Base-by-base conservation (phyloP, 768 basidiomycete species). In the Lactifluus hygrophoroides region DNA sequence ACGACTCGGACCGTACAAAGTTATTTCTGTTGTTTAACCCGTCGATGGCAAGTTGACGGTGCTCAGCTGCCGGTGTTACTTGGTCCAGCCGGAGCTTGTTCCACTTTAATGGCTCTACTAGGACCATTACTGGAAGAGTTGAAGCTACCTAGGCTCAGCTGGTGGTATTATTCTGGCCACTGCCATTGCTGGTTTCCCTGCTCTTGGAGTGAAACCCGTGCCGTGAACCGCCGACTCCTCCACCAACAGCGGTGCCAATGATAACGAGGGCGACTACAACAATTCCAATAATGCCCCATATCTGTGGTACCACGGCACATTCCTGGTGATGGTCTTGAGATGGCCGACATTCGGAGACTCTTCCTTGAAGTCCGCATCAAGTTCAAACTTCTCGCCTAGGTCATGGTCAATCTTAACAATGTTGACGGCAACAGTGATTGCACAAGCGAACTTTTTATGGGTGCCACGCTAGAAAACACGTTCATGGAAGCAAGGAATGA, bases 301-400 rank as follows among this genome's bases (percentile, higher is more conserved):
- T 23, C 71, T 79, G 51, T 76, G 74, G 73, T 78, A 84, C 68
- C 81, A 84, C 5, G 80, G 74, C n/a, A 47, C 30, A 19, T 52
- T 44, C 3, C 23, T 3, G 10, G 43, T 30, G 40, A 37, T 13
- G 54, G 47, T 25, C 11, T 28, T 28, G 38, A 51, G 13, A 4
- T 1, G 23, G 37, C 21, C 37, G 8, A n/a, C n/a, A n/a, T 49
- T 67, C 66, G 54, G 67, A 65, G 16, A 2, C 11, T 34, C 51
- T 4, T 63, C 48, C 47, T 58, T 37, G 68, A 99, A 84, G 74
- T 98, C 95, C 56, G 93, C 86, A 56, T 90, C 85, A 70, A 98
- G 88, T 75, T 97, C 95, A 73, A 86, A 97, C 79, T 96, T 96
- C 77, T 96, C 94, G 69, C 94, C 94, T 79, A 66, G 65, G 27